Evolutionary conservation across 306 rosid species (phyloP), one percentile per base, ranked within the genome.

Genomic region (Vigna trinervia): DNA sequence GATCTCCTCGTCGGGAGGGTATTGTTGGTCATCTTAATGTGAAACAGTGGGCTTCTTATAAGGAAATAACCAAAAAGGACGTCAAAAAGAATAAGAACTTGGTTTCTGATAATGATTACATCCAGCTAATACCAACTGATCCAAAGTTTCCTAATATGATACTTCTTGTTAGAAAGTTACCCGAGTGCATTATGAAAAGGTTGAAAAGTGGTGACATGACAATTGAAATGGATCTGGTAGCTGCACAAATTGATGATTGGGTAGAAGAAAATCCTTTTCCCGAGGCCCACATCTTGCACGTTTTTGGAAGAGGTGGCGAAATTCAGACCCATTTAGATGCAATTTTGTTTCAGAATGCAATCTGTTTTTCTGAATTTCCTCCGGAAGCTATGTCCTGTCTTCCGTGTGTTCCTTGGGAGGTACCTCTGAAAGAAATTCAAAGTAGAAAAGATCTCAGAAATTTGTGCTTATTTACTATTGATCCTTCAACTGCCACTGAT

Each of bases 401-500:
- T 62, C 96, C 97, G 79, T 50, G 26, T 62, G 59, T 80, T 80
- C 86, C 92, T 54, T 95, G 97, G 98, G 90, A 90, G 82, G 81
- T 95, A 34, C 97, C 97, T 2, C 81, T 2, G 20, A 83, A 79
- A 76, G 98, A 92, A 82, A 50, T 88, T 36, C 69, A 79, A 51
- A 74, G 74, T 53, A 91, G 98, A 88, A 75, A 58, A 78, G 97
- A 95, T 80, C 89, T 92, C 45, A 86, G 97, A 65, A 87, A 89
- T 74, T 71, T 89, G 84, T 95, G 97, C 66, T 64, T 86, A 77
- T 89, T 92, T 81, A 88, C 97, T 36, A 88, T 95, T 69, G 98
- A 95, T 84, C 98, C 97, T 80, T 84, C 91, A 26, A 75, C 93
- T 77, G 93, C 97, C 58, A 87, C 88, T 41, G 98, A 92, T 77